Base-by-base conservation (phyloP, 495 filamentous ascomycete genomes). In the Talaromyces nanjingensis region DNA sequence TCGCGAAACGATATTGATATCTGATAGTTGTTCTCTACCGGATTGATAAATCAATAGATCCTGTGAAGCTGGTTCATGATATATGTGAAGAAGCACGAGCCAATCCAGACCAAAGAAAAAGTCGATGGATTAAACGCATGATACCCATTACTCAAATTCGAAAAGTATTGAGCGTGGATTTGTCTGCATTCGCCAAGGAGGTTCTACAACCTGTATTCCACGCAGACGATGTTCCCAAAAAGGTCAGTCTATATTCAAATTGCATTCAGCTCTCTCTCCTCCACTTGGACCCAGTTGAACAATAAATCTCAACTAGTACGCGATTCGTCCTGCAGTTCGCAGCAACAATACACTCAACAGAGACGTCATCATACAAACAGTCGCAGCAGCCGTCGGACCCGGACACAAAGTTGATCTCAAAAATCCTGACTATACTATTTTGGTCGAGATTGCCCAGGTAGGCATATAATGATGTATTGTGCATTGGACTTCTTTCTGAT, bases 401-500 rank as follows among this genome's bases (percentile, higher is more conserved):
- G 76, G 81, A 34, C 96, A 98, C 71, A 89, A 85, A 22, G 94
- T 98, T 60, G 87, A 97, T 71, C 81, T 99, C 22, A 89, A 79
- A 33, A 82, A 84, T 27, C 92, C 91, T 33, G 92, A 98, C 74
- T 77, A 90, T 65, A 82, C 94, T 31, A 92, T 99, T 67, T 75
- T 97, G 39, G 87, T 98, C 34, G 91, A 96, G 68, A 80, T 99
- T 22, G 93, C 89, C 72, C 87, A 94, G 83, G 93, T 96, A 79
- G 71, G 84, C 31, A 29, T 47, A 63, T 53, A 29, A 66, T 58
- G 29, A 18, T 22, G 54, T n/a, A 16, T n/a, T 60, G 59, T 24
- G 22, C n/a, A 49, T 60, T n/a, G 24, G 39, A 60, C 5, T 22
- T 29, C n/a, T 34, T 29, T 33, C 47, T 54, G 11, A 27, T n/a